Conservation (phyloP, 192 early-diverging fungal genomes). For the Nowakowskiella sp. region DNA sequence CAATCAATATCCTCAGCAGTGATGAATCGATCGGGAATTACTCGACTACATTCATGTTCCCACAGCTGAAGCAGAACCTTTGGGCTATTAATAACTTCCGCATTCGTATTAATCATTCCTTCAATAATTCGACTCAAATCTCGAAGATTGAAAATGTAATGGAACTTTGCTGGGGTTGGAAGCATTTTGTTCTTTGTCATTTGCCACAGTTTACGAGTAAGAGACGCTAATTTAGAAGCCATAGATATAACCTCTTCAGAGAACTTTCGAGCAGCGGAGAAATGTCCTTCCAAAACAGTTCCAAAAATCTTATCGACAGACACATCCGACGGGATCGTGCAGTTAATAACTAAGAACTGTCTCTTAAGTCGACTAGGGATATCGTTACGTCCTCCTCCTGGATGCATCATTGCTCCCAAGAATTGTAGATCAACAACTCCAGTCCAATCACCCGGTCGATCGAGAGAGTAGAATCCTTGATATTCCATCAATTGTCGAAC, state of each 20-base stretch:
- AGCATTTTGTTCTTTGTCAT: slow-evolving; percentile 58
- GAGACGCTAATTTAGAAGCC: slow-evolving; percentile 28
- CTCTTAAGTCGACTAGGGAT: slow-evolving; percentile 54
- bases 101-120: slow-evolving; percentile 49
- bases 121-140: slow-evolving; percentile 53
- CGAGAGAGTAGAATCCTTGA: slow-evolving; percentile 58
- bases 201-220: slow-evolving; percentile 54
- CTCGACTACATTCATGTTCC: slow-evolving; percentile 56
- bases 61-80: slow-evolving; percentile 46
- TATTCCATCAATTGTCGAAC: slow-evolving; percentile 56
- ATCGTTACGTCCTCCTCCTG: slow-evolving; percentile 57
- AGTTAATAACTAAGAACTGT: slow-evolving; percentile 52
- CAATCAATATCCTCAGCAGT: slow-evolving; percentile 51
- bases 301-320: slow-evolving; percentile 60
- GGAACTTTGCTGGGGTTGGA: slow-evolving; percentile 60
- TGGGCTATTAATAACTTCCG: slow-evolving; percentile 40
- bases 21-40: slow-evolving; percentile 56
- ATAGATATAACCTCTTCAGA: slow-evolving; percentile 41
- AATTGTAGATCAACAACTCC: slow-evolving; percentile 54
- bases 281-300: slow-evolving; percentile 57
- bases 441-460: slow-evolving; percentile 60
- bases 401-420: slow-evolving; percentile 60
- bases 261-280: slow-evolving; percentile 44
- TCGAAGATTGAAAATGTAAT: slow-evolving; percentile 60
- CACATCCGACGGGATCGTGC: slow-evolving; percentile 55